phyloP scores from a whole-genome alignment of 192 early-diverging fungal genomes.

The Phlyctochytrium bullatum region DNA sequence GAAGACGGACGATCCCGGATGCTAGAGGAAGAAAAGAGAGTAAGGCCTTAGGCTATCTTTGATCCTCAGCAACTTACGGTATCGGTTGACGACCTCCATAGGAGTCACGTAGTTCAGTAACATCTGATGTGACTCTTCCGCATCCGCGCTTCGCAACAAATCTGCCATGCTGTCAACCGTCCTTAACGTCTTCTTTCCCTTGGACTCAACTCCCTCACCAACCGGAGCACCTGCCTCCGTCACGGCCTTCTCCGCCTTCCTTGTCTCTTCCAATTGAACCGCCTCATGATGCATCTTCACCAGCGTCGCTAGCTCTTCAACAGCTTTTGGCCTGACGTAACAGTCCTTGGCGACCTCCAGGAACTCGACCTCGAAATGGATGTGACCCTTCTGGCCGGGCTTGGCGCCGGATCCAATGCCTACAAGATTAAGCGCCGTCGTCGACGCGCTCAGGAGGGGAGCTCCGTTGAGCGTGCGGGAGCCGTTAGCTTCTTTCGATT shows the following conservation, averaged over 20 bases:
- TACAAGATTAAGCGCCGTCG: not conserved
- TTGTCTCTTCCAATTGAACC: too few species aligned
- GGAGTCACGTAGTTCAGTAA: constrained; percentile 3
- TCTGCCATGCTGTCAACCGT: not conserved
- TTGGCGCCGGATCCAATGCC: constrained; percentile 4
- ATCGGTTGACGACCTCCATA: constrained; percentile 5
- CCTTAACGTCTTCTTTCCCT: too few species aligned
- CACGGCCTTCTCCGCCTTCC: too few species aligned
- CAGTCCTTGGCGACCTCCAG: not conserved
- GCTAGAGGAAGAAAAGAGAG: not conserved
- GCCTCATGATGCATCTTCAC: not conserved
- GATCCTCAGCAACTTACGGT: constrained; percentile 16
- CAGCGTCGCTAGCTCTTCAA: not conserved
- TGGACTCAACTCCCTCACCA: too few species aligned
- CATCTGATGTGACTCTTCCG: not conserved
- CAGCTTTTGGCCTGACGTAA: not conserved
- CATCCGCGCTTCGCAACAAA: not conserved
- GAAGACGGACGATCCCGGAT: constrained; percentile 54
- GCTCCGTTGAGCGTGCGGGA: not conserved
- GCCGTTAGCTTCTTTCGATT: constrained; percentile 8
- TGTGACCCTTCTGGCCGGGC: constrained; percentile 28
- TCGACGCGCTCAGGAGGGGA: not conserved
- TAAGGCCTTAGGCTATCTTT: not conserved
- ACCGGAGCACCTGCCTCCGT: too few species aligned
- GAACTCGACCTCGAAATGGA: constrained; percentile 37